These are phyloP conservation scores for Microstegium vimineum DNA, from an alignment of 176 grass and related monocot genomes.

Conservation along the genomic window DNA sequence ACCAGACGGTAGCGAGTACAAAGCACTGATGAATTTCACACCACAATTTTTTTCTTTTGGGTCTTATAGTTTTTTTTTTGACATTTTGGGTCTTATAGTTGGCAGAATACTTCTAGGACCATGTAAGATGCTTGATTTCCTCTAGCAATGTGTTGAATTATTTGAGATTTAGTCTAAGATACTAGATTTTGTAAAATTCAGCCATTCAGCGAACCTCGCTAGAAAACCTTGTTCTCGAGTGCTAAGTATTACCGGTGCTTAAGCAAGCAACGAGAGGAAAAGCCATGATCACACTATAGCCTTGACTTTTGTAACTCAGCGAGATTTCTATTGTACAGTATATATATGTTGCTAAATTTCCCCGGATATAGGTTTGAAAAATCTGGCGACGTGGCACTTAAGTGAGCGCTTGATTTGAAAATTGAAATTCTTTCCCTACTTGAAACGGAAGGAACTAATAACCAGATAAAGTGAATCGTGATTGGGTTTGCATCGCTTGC, in stretches of 20 bases:
- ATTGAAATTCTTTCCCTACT: not conserved
- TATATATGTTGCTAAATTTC: not conserved
- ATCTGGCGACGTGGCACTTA: not conserved
- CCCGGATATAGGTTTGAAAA: not conserved
- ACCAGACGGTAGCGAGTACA: not conserved
- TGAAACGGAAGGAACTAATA: not conserved
- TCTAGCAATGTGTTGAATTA: not conserved
- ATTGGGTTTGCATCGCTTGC: not conserved
- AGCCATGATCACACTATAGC: not conserved
- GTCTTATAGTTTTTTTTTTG: not conserved
- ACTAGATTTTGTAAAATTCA: not conserved
- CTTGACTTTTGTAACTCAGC: not conserved
- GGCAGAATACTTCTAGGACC: not conserved
- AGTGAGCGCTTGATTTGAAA: not conserved
- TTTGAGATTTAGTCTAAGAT: no score
- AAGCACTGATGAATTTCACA: not conserved
- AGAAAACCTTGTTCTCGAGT: no score
- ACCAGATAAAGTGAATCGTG: not conserved
- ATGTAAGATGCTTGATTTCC: not conserved
- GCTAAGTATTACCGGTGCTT: not conserved
- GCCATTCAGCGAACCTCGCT: not conserved
- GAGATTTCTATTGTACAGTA: not conserved
- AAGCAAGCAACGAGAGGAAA: not conserved
- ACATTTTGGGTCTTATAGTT: not conserved
- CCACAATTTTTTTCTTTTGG: not conserved